These are phyloP conservation scores for Suillus lakei DNA, from an alignment of 768 basidiomycete species.

Conservation along the genomic window DNA sequence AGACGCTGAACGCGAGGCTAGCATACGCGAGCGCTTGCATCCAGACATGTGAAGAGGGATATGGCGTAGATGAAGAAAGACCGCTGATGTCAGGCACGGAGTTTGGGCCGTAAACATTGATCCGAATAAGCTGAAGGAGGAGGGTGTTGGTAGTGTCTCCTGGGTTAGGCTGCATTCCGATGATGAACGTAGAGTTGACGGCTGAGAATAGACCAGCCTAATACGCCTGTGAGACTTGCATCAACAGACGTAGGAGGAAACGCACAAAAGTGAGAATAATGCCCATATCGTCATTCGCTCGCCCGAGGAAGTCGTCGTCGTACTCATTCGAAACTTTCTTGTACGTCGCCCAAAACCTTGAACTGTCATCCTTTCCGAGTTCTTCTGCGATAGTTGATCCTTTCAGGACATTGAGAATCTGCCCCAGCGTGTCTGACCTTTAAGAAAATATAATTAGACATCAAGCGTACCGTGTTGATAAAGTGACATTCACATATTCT, in stretches of 20 bases:
- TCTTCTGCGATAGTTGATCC: background rate
- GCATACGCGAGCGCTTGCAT: background rate
- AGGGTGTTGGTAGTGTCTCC: conserved; percentile 1
- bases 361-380: background rate
- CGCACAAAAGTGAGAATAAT: conserved; percentile 5
- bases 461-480: background rate
- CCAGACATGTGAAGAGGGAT: background rate
- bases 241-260: background rate
- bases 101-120: background rate
- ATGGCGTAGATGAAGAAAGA: background rate
- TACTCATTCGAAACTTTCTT: background rate
- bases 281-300: conserved; percentile 1
- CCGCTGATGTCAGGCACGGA: background rate
- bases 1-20: background rate
- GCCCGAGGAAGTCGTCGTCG: background rate
- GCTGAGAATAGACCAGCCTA: conserved; percentile 7
- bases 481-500: background rate
- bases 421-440: background rate
- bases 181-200: conserved; percentile 1
- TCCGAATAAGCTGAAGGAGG: background rate
- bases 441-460: background rate
- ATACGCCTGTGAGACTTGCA: background rate
- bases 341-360: conserved; percentile 8
- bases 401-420: background rate
- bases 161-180: background rate